These are phyloP conservation scores for Suillus hirtellus DNA, from an alignment of 768 basidiomycete species.

Conservation along the genomic window DNA sequence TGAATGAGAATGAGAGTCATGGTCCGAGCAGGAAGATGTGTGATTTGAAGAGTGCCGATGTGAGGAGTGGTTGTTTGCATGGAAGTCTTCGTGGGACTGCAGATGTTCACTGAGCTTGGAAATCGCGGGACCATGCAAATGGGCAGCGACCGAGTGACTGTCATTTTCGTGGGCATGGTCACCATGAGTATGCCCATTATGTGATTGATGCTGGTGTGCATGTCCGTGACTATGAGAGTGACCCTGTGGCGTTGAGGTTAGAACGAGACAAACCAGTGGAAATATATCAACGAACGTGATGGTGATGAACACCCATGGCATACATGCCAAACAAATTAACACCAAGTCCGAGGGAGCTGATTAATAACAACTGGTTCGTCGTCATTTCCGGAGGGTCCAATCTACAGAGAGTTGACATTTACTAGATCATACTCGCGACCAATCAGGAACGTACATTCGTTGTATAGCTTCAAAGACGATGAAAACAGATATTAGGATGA, in stretches of 20 bases:
- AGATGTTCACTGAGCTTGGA: conserved; percentile 19
- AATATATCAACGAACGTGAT: conserved; percentile 52
- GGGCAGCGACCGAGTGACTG: conserved; percentile 21
- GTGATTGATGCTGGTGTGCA: conserved; percentile 14
- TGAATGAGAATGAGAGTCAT: conserved; percentile 20
- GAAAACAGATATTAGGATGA: conserved; percentile 93
- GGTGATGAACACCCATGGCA: conserved; percentile 95
- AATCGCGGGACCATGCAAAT: conserved; percentile 24
- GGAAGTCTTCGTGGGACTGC: conserved; percentile 29
- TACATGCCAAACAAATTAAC: conserved; percentile 99
- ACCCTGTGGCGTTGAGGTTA: conserved; percentile 17
- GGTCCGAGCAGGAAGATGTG: conserved; percentile 27
- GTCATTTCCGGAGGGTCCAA: conserved; percentile 98
- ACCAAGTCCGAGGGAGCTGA: conserved; percentile 84
- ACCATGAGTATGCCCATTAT: conserved; percentile 31
- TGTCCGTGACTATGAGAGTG: conserved; percentile 22
- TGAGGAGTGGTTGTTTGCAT: conserved; percentile 20
- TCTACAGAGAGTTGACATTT: conserved; percentile 37
- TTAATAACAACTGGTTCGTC: conserved; percentile 85
- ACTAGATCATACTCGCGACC: background rate
- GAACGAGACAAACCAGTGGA: conserved; percentile 3
- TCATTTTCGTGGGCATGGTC: conserved; percentile 31
- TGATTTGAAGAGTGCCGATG: conserved; percentile 30
- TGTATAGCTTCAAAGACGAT: conserved; percentile 98
- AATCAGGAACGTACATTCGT: conserved; percentile 61